Evolutionary conservation across 2,329 filamentous ascomycete genomes (phyloP), one percentile per base, ranked within the genome.

Genomic region (Ascosphaera aggregata): DNA sequence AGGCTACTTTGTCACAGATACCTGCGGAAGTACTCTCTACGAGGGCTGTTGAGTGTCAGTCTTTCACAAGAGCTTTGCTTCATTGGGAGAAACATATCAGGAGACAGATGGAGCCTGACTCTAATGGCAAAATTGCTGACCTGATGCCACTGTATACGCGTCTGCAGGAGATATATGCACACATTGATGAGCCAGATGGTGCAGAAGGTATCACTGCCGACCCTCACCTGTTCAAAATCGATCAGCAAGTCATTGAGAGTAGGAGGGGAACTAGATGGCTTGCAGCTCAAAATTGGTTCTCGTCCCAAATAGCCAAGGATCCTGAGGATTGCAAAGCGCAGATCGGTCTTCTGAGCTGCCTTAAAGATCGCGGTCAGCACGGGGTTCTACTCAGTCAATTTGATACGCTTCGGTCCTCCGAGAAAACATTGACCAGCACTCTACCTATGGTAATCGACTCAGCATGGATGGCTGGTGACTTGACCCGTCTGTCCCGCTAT

Each of bases 141-240:
- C 52, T 65, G 36, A 65, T 77, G 39, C 65, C 71, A 18, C 64
- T 89, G 3, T 69, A 91, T 43, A 72, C 82, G 46, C 72, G 76
- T 43, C 62, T 98, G 18, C 86, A 95, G 51, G 76, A 86, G 39
- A 93, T 98, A 15, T 99, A 98, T 55, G 81, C 82, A 1, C 80
- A 94, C 48, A 95, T 99, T 43, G 89, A 99, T 50, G 89, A 99
- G 49, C 91, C 89, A 0, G 89, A 99, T 55, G 85, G 86, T 1
- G 75, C 98, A 24, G 85, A 95, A 52, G 89, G 89, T 2, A 86
- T 98, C 43, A 92, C 86, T 1, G 74, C 82, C 16, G 79, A 89
- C 52, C 63, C 95, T 2, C 77, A 79, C 42, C 73, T 84, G 9
- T 63, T 95, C n/a, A 80, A 91, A 46, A 76, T 94, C 38, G 80